A percentile compares a stretch with the other conserved stretches of the same genome.
phyloP scores from a whole-genome alignment of 2,329 filamentous ascomycete genomes.

The Phyllachora maydis region DNA sequence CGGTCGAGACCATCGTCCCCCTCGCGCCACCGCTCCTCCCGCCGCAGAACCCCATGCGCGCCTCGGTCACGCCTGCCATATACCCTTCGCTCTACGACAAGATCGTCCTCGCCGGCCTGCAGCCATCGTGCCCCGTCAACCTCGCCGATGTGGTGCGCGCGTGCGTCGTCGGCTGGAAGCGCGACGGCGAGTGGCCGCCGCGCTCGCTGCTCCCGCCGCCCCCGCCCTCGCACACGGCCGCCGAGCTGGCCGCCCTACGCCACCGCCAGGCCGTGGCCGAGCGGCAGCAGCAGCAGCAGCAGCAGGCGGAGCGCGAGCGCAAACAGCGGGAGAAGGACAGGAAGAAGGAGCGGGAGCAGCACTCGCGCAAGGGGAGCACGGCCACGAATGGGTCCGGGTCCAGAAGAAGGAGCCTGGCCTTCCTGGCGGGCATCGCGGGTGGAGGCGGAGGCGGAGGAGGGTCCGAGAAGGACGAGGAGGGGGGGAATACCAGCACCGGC shows the following conservation, averaged over 20 bases:
- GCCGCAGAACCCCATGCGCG: conserved; percentile 52
- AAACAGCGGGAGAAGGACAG: no score
- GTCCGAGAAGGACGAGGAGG: conserved; percentile 3
- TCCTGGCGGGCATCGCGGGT: conserved; percentile 4
- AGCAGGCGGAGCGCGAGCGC: no score
- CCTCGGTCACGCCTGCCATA: conserved; percentile 49
- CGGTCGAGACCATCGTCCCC: conserved; percentile 46
- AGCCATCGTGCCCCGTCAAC: conserved; percentile 77
- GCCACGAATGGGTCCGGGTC: conserved; percentile 3
- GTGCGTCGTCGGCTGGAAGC: conserved; percentile 80
- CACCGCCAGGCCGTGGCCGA: conserved; percentile 6
- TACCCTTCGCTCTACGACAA: conserved; percentile 82
- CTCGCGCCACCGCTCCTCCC: conserved; percentile 55
- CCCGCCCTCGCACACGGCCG: conserved; percentile 13
- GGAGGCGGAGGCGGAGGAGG: conserved; percentile 3
- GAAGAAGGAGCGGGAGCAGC: no score
- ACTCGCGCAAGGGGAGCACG: conserved; percentile 2
- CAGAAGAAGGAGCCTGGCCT: conserved; percentile 8
- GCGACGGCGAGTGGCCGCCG: conserved; percentile 84
- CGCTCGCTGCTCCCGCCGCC: conserved; percentile 12
- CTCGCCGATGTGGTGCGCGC: conserved; percentile 60
- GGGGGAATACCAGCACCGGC: conserved; percentile 5
- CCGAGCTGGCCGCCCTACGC: conserved; percentile 17
- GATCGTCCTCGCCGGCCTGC: conserved; percentile 59
- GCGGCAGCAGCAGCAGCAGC: conserved; percentile 4